Evolutionary conservation across 192 early-diverging fungal species (phyloP), one percentile per base, ranked within the genome.

Genomic region (Backusella tuberculispora): DNA sequence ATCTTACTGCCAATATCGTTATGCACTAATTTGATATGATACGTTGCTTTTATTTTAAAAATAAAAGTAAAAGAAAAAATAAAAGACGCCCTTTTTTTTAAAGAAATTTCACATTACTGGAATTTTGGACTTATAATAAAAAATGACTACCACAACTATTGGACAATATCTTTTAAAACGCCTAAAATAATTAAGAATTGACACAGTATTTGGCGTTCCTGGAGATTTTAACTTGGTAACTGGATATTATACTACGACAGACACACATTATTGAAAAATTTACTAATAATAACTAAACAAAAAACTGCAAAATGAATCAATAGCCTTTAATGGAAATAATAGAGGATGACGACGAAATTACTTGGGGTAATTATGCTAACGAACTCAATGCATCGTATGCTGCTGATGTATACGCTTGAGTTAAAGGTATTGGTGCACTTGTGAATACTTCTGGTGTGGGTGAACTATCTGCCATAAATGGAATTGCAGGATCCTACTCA

Each of bases 361-460:
- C 37, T 8, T 85, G 85, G 85, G 81, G 83, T n/a, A 74, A 82
- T 42, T 78, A 85, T 43, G 75, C 78, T 5, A 84, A 82, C 68
- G 85, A 85, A 56, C 67, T 85, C 10, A 81, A 80, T 63, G 76
- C 80, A 13, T 78, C 80, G 2, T 85, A 85, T 66, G 83, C 85
- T 13, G 85, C 85, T 29, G 85, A 85, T 46, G 85, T 83, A n/a
- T 85, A 85, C 66, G 85, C 85, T 26, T 74, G 85, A 34, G 44
- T 85, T 7, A 66, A 76, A 29, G 83, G 83, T 21, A 41, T 85
- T 4, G 80, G 78, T 10, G 76, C 79, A n/a, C 21, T 85, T 5
- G 64, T 82, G 6, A 85, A 82, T 13, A 84, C 84, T 37, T 84
- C 79, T 74, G 84, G 84, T n/a, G 84, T 85, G 10, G 84, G 84